phyloP scores from a whole-genome alignment of 768 basidiomycete species.

The Suillus alpinus region DNA sequence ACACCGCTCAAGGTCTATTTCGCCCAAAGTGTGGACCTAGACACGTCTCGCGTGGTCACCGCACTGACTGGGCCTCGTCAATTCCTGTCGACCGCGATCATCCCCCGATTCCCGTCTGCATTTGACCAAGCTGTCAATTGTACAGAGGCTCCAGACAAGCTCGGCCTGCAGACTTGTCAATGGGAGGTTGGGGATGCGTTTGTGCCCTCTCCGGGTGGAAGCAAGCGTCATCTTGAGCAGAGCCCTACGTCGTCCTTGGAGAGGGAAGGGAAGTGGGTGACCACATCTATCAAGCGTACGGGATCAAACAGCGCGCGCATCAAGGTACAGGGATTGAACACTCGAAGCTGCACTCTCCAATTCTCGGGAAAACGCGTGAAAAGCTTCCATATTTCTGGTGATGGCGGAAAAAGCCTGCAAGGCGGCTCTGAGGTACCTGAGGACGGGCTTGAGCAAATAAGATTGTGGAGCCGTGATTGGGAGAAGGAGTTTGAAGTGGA shows the following conservation, averaged over 20 bases:
- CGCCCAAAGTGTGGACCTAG: constrained; percentile 55
- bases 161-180: constrained; percentile 44
- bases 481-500: constrained; percentile 51
- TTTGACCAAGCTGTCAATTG: constrained; percentile 35
- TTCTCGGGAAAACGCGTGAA: constrained; percentile 49
- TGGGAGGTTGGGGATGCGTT: constrained; percentile 41
- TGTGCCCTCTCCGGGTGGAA: constrained; percentile 38
- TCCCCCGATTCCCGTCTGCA: constrained; percentile 54
- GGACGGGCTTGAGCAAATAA: constrained; percentile 37
- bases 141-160: constrained; percentile 17
- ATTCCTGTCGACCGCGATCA: constrained; percentile 41
- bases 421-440: constrained; percentile 37
- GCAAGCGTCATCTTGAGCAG: constrained; percentile 2
- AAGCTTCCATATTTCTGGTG: constrained; percentile 38
- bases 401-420: constrained; percentile 36
- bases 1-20: constrained; percentile 72
- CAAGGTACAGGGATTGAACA: constrained; percentile 52
- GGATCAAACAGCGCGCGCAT: constrained; percentile 47
- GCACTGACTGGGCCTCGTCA: constrained; percentile 42
- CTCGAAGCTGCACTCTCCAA: constrained; percentile 59
- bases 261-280: constrained; percentile 50
- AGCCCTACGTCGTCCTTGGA: not conserved
- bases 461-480: constrained; percentile 65
- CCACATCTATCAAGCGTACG: constrained; percentile 38
- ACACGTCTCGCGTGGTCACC: constrained; percentile 36